Evolutionary conservation across 2,329 filamentous ascomycete genomes (phyloP), one percentile per base, ranked within the genome.

Genomic region (Hypoxylon sp.): DNA sequence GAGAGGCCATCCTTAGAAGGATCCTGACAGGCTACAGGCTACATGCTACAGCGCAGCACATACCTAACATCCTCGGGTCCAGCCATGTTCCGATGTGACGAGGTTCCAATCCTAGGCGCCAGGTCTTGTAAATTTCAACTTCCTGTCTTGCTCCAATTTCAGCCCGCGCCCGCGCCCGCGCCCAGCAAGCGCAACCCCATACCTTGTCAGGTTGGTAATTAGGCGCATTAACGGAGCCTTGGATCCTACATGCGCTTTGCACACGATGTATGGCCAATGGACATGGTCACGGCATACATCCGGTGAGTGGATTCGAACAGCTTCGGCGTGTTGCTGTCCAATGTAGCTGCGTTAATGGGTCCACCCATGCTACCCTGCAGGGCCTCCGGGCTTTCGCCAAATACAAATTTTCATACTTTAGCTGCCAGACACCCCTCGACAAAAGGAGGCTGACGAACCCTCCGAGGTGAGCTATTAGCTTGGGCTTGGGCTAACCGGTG

Each of bases 101-200:
- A 69, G 63, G 59, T 67, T 60, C 63, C 60, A 57, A 71, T 69
- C 66, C 66, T 71, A 67, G 62, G 63, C 60, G 60, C 60, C 42
- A 37, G 53, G 46, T 31, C 52, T 62, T 62, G 19, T 42, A 21
- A 31, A 42, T 60, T 48, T 48, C 35, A 60, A 58, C 59, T 67
- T 60, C 53, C 62, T 60, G 47, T 62, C 59, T 50, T 60, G 50
- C 57, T 65, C 53, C 32, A 67, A 67, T 65, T 61, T 65, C 64
- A 67, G 62, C 62, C 65, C 52, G 53, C 62, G 37, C 52, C 59
- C 63, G 58, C 65, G 62, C 62, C 65, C 52, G 53, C 62, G 37
- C 52, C 59, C 63, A 62, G 31, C 54, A 60, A 66, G 51, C 55
- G 54, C 32, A 46, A 39, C 37, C 52, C 52, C 55, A 42, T 42